A percentile compares a stretch with the other conserved stretches of the same genome.
These are phyloP conservation scores for Talaromyces marneffei DNA, from an alignment of 2,329 filamentous ascomycete genomes.

Conservation along the genomic window DNA sequence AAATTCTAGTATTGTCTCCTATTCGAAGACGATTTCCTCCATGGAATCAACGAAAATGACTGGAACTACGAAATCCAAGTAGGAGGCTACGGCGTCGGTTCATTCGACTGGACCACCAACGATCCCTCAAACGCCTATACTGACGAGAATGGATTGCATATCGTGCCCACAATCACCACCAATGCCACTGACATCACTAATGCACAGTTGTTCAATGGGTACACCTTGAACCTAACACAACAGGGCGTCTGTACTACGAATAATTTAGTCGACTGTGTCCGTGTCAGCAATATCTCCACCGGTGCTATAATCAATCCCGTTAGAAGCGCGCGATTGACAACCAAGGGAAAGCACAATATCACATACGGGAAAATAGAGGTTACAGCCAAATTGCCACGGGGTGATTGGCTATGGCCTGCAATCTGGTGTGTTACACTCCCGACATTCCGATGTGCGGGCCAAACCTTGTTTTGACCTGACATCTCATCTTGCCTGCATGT, in stretches of 20 bases:
- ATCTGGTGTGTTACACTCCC: constrained; percentile 12
- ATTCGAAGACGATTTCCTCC: constrained; percentile 11
- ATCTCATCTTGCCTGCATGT: too few species aligned
- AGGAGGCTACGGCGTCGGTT: constrained; percentile 10
- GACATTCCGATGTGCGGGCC: neutral
- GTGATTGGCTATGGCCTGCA: constrained; percentile 14
- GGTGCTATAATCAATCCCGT: constrained; percentile 10
- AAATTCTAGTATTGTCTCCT: constrained; percentile 9
- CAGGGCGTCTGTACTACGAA: constrained; percentile 8
- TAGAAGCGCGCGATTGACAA: constrained; percentile 11
- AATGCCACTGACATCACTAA: constrained; percentile 4
- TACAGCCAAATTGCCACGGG: constrained; percentile 7
- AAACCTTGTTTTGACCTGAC: constrained; percentile 5
- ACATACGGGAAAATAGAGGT: constrained; percentile 14
- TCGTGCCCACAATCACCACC: constrained; percentile 8
- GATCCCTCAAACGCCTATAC: constrained; percentile 11
- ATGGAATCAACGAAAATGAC: constrained; percentile 9
- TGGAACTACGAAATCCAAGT: constrained; percentile 13
- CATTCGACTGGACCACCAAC: constrained; percentile 13
- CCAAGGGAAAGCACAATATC: constrained; percentile 13
- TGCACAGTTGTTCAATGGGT: constrained; percentile 4
- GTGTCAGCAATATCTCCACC: constrained; percentile 8
- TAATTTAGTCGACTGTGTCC: neutral
- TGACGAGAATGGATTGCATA: constrained; percentile 7
- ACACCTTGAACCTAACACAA: constrained; percentile 12